Conservation (phyloP, 129 eudicot genomes). For the Helichrysum umbraculigerum region DNA sequence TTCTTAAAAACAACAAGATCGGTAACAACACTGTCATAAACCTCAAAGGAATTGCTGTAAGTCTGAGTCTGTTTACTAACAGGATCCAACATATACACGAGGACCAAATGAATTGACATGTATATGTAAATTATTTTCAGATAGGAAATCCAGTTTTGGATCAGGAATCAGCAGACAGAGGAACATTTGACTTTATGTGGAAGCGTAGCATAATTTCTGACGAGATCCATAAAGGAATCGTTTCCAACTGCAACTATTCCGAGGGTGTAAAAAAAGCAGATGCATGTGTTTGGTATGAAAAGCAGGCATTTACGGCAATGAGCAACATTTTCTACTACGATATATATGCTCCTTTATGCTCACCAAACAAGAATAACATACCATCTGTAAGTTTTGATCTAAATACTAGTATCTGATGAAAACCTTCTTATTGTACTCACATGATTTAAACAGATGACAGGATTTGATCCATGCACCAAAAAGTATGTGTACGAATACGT, state of each 20-base stretch:
- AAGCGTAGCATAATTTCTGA: neutral
- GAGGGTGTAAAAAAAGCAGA: conserved; percentile 12
- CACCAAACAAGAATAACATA: conserved; percentile 15
- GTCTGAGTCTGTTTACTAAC: neutral
- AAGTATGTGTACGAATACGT: conserved; percentile 37
- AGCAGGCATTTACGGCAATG: conserved; percentile 17
- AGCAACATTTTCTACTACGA: conserved; percentile 39
- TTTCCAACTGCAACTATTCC: conserved; percentile 41
- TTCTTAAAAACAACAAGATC: conserved; percentile 72
- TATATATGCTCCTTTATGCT: conserved; percentile 53
- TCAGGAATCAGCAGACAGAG: neutral
- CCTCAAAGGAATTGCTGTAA: neutral
- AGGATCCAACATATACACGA: neutral
- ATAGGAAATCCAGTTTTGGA: neutral
- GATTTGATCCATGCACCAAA: conserved; percentile 53
- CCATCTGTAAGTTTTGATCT: conserved; percentile 30
- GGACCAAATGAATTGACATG: neutral
- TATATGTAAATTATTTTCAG: neutral
- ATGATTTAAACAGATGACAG: conserved; percentile 35
- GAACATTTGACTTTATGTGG: neutral
- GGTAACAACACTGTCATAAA: conserved; percentile 44
- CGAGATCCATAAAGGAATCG: conserved; percentile 26
- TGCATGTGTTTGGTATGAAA: neutral
- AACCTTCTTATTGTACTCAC: neutral
- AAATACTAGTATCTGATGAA: neutral